Base-by-base conservation (phyloP, 352 stramenopile genomes). In the Phytopythium aichiense region DNA sequence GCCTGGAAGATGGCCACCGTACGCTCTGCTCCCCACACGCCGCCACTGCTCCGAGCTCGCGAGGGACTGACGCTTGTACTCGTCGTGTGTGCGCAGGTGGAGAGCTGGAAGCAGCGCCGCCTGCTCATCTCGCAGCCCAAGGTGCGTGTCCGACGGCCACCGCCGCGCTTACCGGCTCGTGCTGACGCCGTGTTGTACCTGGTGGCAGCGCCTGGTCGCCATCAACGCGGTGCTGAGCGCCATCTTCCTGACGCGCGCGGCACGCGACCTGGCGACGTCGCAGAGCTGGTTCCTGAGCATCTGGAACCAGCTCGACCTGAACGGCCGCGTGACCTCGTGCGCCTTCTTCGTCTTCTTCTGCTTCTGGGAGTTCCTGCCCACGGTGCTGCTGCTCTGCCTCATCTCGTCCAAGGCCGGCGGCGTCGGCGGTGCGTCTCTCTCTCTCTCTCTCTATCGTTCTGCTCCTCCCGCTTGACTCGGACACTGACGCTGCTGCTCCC, bases 311-410 rank as follows among this genome's bases (percentile, higher is more conserved):
- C 64, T 94, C 42, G 85, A 94, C 59, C 89, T 92, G 81, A 92
- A 88, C 48, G 84, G 83, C 59, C 79, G 84, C 54, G 84, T 93
- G 58, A 91, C 84, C 35, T 87, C 83, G 38, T 83, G 89, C 43
- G 73, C 73, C 16, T 91, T 86, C 66, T 94, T 94, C 58, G 61
- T 91, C 12, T 90, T 92, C 70, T 93, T 93, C 66, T 92, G 84
- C 74, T 90, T 93, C 58, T 94, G 86, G 86, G 86, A 94, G 67
- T 92, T 94, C 58, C 63, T 94, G 33, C 86, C 86, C 11, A 94
- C 86, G 23, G 65, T 94, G 35, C 59, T 94, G 37, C 60, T 94
- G 67, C 80, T 94, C 23, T 88, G 79, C 57, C 68, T 94, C 35
- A 84, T 94, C 68, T 89, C 84, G 13, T 90, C 86, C 49, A 92